A percentile compares a stretch with the other conserved stretches of the same genome.
phyloP scores from a whole-genome alignment of 257 asterid species.

The Fraxinus excelsior region DNA sequence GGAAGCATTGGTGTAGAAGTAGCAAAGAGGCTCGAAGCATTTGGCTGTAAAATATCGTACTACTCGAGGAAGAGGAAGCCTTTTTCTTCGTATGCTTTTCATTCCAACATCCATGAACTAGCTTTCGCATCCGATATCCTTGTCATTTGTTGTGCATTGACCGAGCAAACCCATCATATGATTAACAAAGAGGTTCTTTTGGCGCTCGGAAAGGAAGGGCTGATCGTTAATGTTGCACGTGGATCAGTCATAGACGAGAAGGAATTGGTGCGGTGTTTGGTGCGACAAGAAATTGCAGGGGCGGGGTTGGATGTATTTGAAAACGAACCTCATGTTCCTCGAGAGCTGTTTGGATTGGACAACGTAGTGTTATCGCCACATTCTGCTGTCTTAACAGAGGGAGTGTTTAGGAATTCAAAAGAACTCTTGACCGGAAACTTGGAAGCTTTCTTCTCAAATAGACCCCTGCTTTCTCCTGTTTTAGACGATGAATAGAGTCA shows the following conservation, averaged over 20 bases:
- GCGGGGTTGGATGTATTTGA: slow-evolving; percentile 76
- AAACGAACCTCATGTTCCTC: slow-evolving; percentile 52
- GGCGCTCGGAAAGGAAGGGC: slow-evolving; percentile 61
- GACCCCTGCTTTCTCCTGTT: slow-evolving; percentile 42
- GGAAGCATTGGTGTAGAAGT: slow-evolving; percentile 81
- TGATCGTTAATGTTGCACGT: slow-evolving; percentile 67
- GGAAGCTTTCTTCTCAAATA: slow-evolving; percentile 59
- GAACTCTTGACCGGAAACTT: slow-evolving; percentile 47
- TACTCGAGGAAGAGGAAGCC: slow-evolving; percentile 54
- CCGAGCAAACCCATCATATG: slow-evolving; percentile 63
- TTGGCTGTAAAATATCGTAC: slow-evolving; percentile 62
- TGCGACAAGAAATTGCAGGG: slow-evolving; percentile 50
- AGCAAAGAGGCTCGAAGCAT: slow-evolving; percentile 72
- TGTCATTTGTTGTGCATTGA: slow-evolving; percentile 58
- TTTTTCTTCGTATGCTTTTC: slow-evolving; percentile 36
- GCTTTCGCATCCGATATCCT: slow-evolving; percentile 54
- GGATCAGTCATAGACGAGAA: slow-evolving; percentile 62
- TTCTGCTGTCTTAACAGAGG: slow-evolving; percentile 46
- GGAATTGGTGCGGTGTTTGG: slow-evolving; percentile 55
- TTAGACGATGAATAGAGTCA: background rate
- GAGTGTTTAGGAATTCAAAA: slow-evolving; percentile 31
- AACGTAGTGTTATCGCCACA: slow-evolving; percentile 69
- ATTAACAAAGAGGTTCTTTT: slow-evolving; percentile 59
- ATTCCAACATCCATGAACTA: slow-evolving; percentile 38
- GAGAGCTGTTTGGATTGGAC: slow-evolving; percentile 51